A percentile compares a stretch with the other conserved stretches of the same genome.
These are phyloP conservation scores for Colletotrichum acutatum DNA, from an alignment of 2,329 filamentous ascomycete genomes.

Conservation along the genomic window DNA sequence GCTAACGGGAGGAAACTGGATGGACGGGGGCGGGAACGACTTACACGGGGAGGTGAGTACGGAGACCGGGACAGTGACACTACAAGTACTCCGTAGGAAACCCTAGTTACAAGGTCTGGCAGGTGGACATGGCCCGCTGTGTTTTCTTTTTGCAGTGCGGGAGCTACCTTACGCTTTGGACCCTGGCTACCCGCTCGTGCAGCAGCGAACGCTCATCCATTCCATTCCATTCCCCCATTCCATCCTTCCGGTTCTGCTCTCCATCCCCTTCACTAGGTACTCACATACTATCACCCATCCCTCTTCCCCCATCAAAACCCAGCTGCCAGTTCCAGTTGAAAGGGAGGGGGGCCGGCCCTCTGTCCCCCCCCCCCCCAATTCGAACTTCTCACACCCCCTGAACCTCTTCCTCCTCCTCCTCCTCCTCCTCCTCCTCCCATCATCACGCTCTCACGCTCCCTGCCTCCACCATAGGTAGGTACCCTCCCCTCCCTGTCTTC, in stretches of 20 bases:
- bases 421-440: neutral
- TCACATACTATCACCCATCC: neutral
- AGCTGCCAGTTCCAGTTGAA: neutral
- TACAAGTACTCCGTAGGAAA: too few species aligned
- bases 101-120: neutral
- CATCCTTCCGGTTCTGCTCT: neutral
- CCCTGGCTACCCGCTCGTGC: slow-evolving; percentile 56
- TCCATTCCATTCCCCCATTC: slow-evolving; percentile 14
- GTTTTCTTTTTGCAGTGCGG: slow-evolving; percentile 35
- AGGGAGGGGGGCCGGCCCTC: too few species aligned
- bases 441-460: neutral
- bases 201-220: slow-evolving; percentile 39
- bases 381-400: slow-evolving; percentile 5
- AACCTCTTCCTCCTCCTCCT: neutral
- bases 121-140: slow-evolving; percentile 12
- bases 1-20: neutral
- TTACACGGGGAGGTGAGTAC: neutral
- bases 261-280: neutral
- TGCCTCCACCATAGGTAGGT: neutral
- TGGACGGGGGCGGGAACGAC: neutral
- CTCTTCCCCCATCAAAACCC: neutral
- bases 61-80: too few species aligned
- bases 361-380: neutral
- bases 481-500: too few species aligned
- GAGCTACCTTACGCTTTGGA: slow-evolving; percentile 45